These are phyloP conservation scores for Backusella parvicylindrica DNA, from an alignment of 192 early-diverging fungal genomes.

Conservation along the genomic window DNA sequence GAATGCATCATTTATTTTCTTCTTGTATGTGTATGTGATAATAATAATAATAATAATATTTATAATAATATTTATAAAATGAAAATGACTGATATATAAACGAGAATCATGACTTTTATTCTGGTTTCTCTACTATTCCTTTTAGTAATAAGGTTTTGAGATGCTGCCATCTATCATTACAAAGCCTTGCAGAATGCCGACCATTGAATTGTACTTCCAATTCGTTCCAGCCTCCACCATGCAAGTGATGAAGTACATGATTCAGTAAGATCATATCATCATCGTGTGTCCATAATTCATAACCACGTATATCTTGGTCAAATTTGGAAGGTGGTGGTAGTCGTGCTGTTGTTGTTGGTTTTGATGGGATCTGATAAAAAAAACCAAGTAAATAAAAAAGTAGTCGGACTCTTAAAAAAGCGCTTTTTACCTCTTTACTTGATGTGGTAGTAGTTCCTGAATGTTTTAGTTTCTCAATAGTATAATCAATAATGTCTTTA, in stretches of 20 bases:
- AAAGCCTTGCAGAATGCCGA: constrained; percentile 24
- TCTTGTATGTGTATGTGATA: too few relatives aligned
- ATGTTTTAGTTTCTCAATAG: constrained; percentile 7
- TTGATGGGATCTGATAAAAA: not conserved
- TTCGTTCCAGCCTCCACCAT: constrained; percentile 21
- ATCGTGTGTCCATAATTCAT: constrained; percentile 31
- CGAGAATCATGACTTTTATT: not conserved
- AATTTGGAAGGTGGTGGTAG: constrained; percentile 17
- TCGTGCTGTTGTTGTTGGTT: not conserved
- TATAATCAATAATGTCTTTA: constrained; percentile 3
- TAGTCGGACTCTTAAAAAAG: not conserved
- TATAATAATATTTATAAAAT: too few relatives aligned
- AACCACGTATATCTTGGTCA: constrained; percentile 18
- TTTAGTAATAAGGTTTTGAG: constrained; percentile 17
- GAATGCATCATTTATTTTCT: too few relatives aligned
- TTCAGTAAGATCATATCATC: constrained; percentile 27
- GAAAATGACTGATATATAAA: not conserved
- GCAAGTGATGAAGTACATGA: constrained; percentile 24
- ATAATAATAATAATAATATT: too few relatives aligned
- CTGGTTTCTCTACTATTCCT: not conserved
- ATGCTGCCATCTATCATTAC: constrained; percentile 23
- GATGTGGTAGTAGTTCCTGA: not conserved
- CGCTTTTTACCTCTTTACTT: not conserved
- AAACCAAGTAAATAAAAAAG: not conserved
- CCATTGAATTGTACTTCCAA: constrained; percentile 24